These are phyloP conservation scores for Acaromyces ingoldii DNA, from an alignment of 1,284 basidiomycete genomes.

Conservation along the genomic window DNA sequence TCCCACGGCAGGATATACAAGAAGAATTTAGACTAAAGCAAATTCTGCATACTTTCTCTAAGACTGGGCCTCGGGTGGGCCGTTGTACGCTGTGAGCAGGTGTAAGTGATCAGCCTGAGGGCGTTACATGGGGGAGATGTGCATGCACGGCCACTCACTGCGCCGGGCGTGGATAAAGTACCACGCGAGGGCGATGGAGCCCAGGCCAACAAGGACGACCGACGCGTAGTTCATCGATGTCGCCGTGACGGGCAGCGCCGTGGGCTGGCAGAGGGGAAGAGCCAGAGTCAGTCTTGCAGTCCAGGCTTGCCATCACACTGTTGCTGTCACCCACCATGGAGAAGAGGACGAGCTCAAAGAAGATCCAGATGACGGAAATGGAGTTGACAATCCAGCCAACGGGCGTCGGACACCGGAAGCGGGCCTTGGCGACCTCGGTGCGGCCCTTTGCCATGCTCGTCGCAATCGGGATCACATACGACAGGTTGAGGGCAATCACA, in stretches of 20 bases:
- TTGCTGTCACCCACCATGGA: no score
- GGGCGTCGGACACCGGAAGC: neutral
- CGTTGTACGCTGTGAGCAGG: no score
- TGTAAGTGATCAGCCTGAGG: no score
- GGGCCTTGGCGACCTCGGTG: slow-evolving; percentile 1
- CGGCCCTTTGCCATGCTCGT: slow-evolving; percentile 5
- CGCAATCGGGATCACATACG: slow-evolving; percentile 10
- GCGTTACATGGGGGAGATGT: no score
- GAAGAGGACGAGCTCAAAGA: slow-evolving; percentile 13
- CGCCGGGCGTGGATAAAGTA: slow-evolving; percentile 10
- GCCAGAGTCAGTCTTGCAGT: no score
- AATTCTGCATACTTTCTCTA: no score
- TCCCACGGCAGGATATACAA: no score
- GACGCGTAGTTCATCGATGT: slow-evolving; percentile 14
- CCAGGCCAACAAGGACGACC: slow-evolving; percentile 11
- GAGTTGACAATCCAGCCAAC: slow-evolving; percentile 9
- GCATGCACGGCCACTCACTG: no score
- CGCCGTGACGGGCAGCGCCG: slow-evolving; percentile 4
- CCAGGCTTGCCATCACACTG: no score
- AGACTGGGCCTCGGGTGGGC: no score
- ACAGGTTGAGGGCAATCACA: slow-evolving; percentile 11
- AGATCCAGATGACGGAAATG: slow-evolving; percentile 7
- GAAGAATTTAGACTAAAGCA: no score
- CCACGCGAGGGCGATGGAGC: slow-evolving; percentile 7
- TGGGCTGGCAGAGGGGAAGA: no score